These are phyloP conservation scores for Dioszegia crocea DNA, from an alignment of 768 basidiomycete genomes.

Conservation along the genomic window DNA sequence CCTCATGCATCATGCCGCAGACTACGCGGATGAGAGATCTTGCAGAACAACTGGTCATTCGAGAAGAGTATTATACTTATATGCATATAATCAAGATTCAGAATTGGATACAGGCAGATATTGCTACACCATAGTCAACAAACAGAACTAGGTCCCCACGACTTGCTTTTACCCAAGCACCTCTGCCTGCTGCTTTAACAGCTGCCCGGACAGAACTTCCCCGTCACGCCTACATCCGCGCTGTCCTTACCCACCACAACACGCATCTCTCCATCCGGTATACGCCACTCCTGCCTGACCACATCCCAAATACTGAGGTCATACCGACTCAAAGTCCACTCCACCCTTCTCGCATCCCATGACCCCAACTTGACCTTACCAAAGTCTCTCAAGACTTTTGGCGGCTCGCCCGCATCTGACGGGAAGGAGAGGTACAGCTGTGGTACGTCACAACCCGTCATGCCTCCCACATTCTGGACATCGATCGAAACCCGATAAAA, in stretches of 20 bases:
- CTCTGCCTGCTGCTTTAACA: neutral
- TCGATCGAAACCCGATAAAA: constrained; percentile 38
- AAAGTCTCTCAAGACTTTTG: constrained; percentile 42
- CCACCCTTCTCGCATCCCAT: constrained; percentile 26
- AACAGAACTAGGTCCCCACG: no score
- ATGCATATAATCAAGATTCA: no score
- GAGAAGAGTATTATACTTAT: no score
- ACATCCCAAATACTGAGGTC: constrained; percentile 48
- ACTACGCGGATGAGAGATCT: no score
- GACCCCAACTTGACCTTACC: constrained; percentile 41
- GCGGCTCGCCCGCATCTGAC: constrained; percentile 33
- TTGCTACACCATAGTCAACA: no score
- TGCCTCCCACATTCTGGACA: constrained; percentile 41
- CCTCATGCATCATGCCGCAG: no score
- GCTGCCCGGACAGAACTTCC: constrained; percentile 14
- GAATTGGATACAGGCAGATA: no score
- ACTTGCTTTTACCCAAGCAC: neutral
- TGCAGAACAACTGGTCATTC: no score
- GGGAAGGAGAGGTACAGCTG: constrained; percentile 46
- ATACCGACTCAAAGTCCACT: constrained; percentile 41
- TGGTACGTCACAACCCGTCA: constrained; percentile 47
- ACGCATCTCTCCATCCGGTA: constrained; percentile 37
- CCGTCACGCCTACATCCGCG: constrained; percentile 25
- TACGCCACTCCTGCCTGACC: constrained; percentile 36
- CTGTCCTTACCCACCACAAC: constrained; percentile 36